Evolutionary conservation across 768 basidiomycete genomes (phyloP), one percentile per base, ranked within the genome.

Genomic region (Russula brevipes): DNA sequence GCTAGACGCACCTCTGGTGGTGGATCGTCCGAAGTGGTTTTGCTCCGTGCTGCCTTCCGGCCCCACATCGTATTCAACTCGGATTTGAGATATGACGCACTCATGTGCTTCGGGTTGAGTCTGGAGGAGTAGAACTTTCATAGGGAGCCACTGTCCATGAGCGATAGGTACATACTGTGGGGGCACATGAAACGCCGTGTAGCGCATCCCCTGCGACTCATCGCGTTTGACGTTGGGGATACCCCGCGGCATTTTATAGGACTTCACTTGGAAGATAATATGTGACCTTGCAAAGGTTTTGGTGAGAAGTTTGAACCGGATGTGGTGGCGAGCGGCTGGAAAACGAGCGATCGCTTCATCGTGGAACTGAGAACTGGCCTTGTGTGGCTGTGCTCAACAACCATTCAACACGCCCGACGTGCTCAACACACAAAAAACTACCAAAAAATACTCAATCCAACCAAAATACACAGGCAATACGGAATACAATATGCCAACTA

Each of bases 141-240:
- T 19, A 8, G 38, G 39, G 10, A 3, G 16, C 16, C 24, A 24
- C 24, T 14, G 35, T 33, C 36, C 42, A 45, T 59, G 39, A 50
- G 12, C n/a, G 16, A 24, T 38, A 31, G 47, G 30, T 35, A 64
- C 51, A 33, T 36, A 73, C 80, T 65, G 70, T 63, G 89, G 74
- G 35, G 91, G 92, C 10, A 93, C 90, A 74, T 85, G 79, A 74
- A 94, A 94, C 14, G 82, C 78, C 4, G 92, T 92, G 74, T 87
- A 92, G 51, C 85, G 82, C 79, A 94, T 79, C 16, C 90, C 89
- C 60, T 68, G 66, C 55, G 84, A 86, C 68, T 93, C 91, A 77
- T 92, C 89, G 67, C 84, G 82, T 74, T 85, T 88, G 35, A 82
- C 84, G 70, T 89, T 90, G 36, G 91, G 89, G 52, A 91, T 82